These are phyloP conservation scores for Ceratocystis alfenasii DNA, from an alignment of 2,329 filamentous ascomycete species.

Conservation along the genomic window DNA sequence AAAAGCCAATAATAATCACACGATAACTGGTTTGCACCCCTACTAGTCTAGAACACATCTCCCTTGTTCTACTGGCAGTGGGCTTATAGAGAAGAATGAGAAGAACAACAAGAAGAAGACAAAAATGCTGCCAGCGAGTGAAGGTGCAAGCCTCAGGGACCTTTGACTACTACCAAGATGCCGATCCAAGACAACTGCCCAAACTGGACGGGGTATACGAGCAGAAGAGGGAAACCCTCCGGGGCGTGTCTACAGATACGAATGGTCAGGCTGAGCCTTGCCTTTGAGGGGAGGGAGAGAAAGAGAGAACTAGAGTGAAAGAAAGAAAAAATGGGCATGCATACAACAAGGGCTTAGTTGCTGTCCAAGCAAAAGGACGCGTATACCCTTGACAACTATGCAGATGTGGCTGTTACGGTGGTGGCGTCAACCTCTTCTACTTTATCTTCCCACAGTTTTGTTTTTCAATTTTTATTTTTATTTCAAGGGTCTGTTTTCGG, in stretches of 20 bases:
- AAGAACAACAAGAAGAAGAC: background rate
- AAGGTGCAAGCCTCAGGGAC: background rate
- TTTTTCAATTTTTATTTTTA: no score
- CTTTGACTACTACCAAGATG: background rate
- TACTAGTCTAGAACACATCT: background rate
- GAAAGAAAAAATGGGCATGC: background rate
- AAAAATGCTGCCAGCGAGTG: background rate
- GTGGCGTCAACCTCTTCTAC: background rate
- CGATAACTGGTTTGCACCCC: background rate
- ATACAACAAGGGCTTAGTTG: background rate
- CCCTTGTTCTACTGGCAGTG: background rate
- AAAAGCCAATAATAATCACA: background rate
- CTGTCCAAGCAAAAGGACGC: conserved; percentile 6
- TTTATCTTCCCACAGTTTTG: no score
- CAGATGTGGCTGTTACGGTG: background rate
- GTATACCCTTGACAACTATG: conserved; percentile 1
- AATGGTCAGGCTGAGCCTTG: background rate
- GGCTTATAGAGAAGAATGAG: background rate
- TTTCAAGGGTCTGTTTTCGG: background rate
- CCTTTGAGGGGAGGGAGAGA: background rate
- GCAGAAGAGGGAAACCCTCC: background rate
- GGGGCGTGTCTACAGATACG: background rate
- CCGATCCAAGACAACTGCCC: background rate
- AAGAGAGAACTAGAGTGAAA: background rate
- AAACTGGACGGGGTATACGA: background rate